A percentile compares a stretch with the other conserved stretches of the same genome.
phyloP scores from a whole-genome alignment of 371 early-diverging fungal genomes.

The Mucor saturninus region DNA sequence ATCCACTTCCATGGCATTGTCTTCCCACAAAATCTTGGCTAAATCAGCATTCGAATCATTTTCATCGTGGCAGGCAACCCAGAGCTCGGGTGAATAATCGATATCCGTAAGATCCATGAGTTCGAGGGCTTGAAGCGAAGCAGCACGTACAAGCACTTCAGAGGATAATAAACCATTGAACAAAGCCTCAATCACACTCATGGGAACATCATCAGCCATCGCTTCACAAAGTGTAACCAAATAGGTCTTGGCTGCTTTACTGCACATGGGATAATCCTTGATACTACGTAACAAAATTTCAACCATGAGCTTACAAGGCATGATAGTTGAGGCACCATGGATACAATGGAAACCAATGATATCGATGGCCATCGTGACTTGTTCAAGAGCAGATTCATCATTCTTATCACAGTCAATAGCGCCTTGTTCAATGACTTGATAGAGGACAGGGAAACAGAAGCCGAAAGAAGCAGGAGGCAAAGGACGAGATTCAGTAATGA shows the following conservation, averaged over 20 bases:
- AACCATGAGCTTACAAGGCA: constrained; percentile 82
- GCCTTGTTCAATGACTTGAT: constrained; percentile 70
- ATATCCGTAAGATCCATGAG: constrained; percentile 70
- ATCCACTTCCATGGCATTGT: constrained; percentile 69
- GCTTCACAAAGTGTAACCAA: constrained; percentile 71
- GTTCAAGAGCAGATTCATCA: constrained; percentile 69
- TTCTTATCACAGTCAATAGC: constrained; percentile 61
- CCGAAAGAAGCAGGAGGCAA: constrained; percentile 78
- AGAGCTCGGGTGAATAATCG: constrained; percentile 65
- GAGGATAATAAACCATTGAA: constrained; percentile 74
- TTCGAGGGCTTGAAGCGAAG: constrained; percentile 78
- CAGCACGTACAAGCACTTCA: constrained; percentile 79
- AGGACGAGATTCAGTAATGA: constrained; percentile 66
- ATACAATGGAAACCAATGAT: constrained; percentile 71
- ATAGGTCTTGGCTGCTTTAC: constrained; percentile 62
- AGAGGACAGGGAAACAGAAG: constrained; percentile 83
- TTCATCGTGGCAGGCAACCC: constrained; percentile 75
- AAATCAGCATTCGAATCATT: constrained; percentile 70
- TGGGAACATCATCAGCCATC: constrained; percentile 62
- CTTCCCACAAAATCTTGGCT: constrained; percentile 82
- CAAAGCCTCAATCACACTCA: constrained; percentile 68
- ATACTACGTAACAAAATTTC: constrained; percentile 70
- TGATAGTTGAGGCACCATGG: constrained; percentile 54
- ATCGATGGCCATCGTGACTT: constrained; percentile 77
- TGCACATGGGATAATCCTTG: constrained; percentile 70